Evolutionary conservation across 2,329 filamentous ascomycete species (phyloP).

Genomic region (Torrubiella hemipterigena): DNA sequence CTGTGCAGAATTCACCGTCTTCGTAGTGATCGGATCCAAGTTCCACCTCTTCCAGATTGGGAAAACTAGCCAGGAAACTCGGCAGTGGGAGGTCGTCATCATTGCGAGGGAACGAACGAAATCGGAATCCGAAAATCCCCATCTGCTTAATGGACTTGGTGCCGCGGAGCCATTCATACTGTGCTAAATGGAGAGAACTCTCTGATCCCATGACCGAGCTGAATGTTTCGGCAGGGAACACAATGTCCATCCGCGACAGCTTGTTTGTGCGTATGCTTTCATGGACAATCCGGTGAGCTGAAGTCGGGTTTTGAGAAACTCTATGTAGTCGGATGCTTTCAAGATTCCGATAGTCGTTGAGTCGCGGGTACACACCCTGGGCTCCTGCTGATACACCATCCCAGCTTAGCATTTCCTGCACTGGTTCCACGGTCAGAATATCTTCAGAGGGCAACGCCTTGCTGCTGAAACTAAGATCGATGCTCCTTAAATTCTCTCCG

Average conservation of each 20-base stretch:
- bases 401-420: conserved; percentile 14
- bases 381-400: too few relatives aligned
- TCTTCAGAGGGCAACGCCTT: conserved; percentile 4
- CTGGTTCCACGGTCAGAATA: background rate
- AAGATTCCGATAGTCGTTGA: conserved; percentile 3
- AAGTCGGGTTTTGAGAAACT: conserved; percentile 12
- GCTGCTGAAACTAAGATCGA: conserved; percentile 20
- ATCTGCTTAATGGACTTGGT: conserved; percentile 19
- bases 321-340: conserved; percentile 14
- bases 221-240: conserved; percentile 18
- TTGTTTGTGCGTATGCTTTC: conserved; percentile 14
- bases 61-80: conserved; percentile 22
- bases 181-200: conserved; percentile 16
- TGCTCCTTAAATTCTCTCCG: conserved; percentile 14
- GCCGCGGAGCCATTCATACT: conserved; percentile 23
- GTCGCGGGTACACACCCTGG: too few relatives aligned
- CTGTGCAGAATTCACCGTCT: conserved; percentile 14
- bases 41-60: conserved; percentile 22
- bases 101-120: conserved; percentile 15
- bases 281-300: conserved; percentile 13
- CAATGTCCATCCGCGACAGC: conserved; percentile 22
- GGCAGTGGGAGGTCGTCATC: conserved; percentile 19
- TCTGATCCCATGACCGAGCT: conserved; percentile 12
- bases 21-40: conserved; percentile 19
- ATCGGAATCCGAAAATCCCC: conserved; percentile 22